Conservation (phyloP, 495 filamentous ascomycete genomes). For the Penicillium waksmanii region DNA sequence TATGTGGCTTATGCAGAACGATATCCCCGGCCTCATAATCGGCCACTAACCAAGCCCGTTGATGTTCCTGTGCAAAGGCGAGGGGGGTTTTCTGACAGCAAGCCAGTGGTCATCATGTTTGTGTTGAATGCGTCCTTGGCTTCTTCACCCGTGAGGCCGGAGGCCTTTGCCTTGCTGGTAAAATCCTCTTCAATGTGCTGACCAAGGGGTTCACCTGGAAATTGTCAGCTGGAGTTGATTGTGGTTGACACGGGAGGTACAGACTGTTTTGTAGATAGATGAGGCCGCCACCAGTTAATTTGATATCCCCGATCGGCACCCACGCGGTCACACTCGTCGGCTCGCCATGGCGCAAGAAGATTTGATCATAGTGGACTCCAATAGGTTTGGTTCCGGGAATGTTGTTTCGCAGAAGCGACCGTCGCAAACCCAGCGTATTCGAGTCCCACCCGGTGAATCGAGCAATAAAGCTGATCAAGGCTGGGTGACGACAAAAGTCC, state of each 20-base stretch:
- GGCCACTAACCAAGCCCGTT: constrained; percentile 24
- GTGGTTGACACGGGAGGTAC: constrained; percentile 1
- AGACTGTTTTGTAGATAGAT: constrained; percentile 47
- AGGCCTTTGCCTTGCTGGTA: constrained; percentile 24
- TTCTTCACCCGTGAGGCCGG: constrained; percentile 8
- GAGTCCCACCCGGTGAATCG: constrained; percentile 40
- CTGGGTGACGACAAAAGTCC: constrained; percentile 44
- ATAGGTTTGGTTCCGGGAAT: constrained; percentile 53
- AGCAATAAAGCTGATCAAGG: constrained; percentile 46
- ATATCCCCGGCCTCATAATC: constrained; percentile 58
- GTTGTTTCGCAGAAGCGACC: constrained; percentile 51
- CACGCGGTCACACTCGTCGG: constrained; percentile 51
- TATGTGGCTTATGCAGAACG: constrained; percentile 56
- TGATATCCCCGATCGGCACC: constrained; percentile 51
- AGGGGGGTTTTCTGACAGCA: constrained; percentile 18
- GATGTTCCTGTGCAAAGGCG: constrained; percentile 29
- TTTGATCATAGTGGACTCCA: constrained; percentile 56
- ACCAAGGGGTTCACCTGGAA: constrained; percentile 22
- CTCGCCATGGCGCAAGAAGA: constrained; percentile 51
- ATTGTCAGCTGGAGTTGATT: background rate
- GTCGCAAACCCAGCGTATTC: constrained; percentile 36
- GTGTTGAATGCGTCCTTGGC: constrained; percentile 42
- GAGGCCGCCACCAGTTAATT: constrained; percentile 47
- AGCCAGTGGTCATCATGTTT: constrained; percentile 45
- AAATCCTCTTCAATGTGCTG: constrained; percentile 41